phyloP scores from a whole-genome alignment of 305 asterid species.

The Fraxinus baroniana region DNA sequence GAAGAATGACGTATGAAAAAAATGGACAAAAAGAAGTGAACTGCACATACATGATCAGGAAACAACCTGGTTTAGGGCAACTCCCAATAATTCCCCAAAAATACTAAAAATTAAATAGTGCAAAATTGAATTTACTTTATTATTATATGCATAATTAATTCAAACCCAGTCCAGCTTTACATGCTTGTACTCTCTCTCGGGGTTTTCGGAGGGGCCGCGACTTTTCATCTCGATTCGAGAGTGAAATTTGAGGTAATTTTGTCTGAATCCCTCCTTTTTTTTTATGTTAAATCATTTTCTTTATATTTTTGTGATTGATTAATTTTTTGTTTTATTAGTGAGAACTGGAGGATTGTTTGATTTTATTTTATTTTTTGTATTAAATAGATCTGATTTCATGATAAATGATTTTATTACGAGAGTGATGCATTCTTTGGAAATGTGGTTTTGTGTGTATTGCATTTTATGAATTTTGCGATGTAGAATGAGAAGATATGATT shows the following conservation, averaged over 20 bases:
- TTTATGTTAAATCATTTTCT: background rate
- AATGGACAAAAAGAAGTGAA: background rate
- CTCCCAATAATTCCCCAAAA: conserved; percentile 27
- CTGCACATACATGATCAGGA: background rate
- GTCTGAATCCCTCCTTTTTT: background rate
- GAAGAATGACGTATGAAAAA: background rate
- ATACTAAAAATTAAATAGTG: background rate
- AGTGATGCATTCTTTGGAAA: background rate
- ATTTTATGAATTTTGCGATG: background rate
- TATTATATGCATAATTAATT: conserved; percentile 29
- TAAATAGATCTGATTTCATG: conserved; percentile 22
- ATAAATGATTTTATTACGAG: background rate
- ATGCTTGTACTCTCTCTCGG: conserved; percentile 38
- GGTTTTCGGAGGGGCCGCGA: conserved; percentile 66
- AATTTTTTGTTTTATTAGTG: conserved; percentile 6
- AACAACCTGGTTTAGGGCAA: conserved; percentile 23
- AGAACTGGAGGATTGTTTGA: conserved; percentile 13
- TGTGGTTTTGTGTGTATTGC: background rate
- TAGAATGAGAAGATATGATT: background rate
- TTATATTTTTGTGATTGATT: background rate
- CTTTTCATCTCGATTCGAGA: conserved; percentile 37
- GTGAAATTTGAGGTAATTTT: conserved; percentile 42
- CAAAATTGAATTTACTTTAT: background rate
- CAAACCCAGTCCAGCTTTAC: conserved; percentile 35
- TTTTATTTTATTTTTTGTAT: conserved; percentile 1